Evolutionary conservation across 139 green algal genomes (phyloP).

Genomic region (Chlorella sp.): DNA sequence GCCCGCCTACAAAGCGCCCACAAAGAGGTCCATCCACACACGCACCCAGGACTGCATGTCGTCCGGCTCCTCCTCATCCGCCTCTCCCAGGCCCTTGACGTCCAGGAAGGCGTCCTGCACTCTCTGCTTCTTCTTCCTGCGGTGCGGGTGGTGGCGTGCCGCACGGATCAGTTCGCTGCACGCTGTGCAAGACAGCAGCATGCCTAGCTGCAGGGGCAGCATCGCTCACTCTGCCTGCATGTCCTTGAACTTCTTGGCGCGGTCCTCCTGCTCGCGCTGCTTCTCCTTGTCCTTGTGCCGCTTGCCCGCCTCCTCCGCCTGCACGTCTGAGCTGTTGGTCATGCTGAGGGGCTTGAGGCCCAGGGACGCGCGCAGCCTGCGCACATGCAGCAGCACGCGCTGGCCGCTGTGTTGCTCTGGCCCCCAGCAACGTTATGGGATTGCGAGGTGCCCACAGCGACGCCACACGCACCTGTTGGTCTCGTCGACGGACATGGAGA

Average conservation of each 20-base stretch:
- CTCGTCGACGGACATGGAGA: slow-evolving; percentile 68
- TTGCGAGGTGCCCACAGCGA: neutral
- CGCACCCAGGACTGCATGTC: slow-evolving; percentile 66
- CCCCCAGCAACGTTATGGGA: too few species aligned
- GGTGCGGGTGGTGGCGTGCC: too few species aligned
- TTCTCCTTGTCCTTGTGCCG: slow-evolving; percentile 1
- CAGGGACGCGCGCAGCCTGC: slow-evolving; percentile 61
- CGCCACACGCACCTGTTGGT: slow-evolving; percentile 61
- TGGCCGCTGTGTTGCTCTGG: too few species aligned
- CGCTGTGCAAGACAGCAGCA: neutral
- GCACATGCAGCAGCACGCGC: too few species aligned
- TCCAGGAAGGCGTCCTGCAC: slow-evolving; percentile 32
- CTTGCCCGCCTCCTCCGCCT: slow-evolving; percentile 7
- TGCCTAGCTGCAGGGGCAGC: too few species aligned
- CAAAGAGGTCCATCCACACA: too few species aligned
- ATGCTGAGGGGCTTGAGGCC: slow-evolving; percentile 74
- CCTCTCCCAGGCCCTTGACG: slow-evolving; percentile 54
- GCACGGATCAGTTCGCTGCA: too few species aligned
- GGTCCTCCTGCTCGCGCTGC: slow-evolving; percentile 16
- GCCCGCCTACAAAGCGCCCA: too few species aligned
- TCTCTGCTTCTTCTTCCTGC: slow-evolving; percentile 14
- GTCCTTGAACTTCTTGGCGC: neutral
- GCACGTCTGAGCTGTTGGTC: too few species aligned
- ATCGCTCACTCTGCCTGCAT: slow-evolving; percentile 31
- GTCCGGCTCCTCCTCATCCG: slow-evolving; percentile 41